Evolutionary conservation across 108 stramenopile genomes (phyloP).

Genomic region (Stephanodiscus minutulus): DNA sequence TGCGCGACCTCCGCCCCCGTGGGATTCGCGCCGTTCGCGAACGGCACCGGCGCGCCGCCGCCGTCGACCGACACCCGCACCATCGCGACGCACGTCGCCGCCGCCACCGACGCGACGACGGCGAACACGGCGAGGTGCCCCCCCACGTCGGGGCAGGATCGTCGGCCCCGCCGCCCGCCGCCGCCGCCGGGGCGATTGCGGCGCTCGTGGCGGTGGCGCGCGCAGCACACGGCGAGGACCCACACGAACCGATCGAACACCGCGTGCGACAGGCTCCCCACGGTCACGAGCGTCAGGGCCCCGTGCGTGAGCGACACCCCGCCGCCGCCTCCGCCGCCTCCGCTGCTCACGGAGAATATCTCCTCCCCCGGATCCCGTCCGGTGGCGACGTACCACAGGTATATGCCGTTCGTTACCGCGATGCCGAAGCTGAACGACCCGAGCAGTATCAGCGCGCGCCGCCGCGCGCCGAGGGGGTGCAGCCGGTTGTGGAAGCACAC

Average conservation of each 20-base stretch:
- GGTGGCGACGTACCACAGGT: slow-evolving; percentile 45
- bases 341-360: slow-evolving; percentile 11
- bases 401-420: slow-evolving; percentile 32
- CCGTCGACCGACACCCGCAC: slow-evolving; percentile 49
- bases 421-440: slow-evolving; percentile 42
- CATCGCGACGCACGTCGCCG: slow-evolving; percentile 55
- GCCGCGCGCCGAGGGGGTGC: slow-evolving; percentile 27
- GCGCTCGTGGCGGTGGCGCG: slow-evolving; percentile 48
- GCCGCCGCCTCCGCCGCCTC: too few relatives aligned
- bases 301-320: slow-evolving; percentile 40
- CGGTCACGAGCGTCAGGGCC: slow-evolving; percentile 64
- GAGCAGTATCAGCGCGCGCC: slow-evolving; percentile 21
- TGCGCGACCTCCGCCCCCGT: too few relatives aligned
- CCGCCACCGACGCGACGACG: slow-evolving; percentile 35
- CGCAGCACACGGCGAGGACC: slow-evolving; percentile 67
- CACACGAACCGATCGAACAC: slow-evolving; percentile 66
- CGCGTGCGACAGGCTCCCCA: slow-evolving; percentile 66
- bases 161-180: neutral
- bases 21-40: too few relatives aligned
- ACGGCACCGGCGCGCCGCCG: neutral
- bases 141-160: slow-evolving; percentile 31
- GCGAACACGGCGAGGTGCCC: slow-evolving; percentile 42
- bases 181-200: slow-evolving; percentile 10
- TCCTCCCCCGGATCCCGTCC: slow-evolving; percentile 20
- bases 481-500: slow-evolving; percentile 35